Evolutionary conservation across 495 filamentous ascomycete species (phyloP).

Genomic region (Podospora pseudocomata): DNA sequence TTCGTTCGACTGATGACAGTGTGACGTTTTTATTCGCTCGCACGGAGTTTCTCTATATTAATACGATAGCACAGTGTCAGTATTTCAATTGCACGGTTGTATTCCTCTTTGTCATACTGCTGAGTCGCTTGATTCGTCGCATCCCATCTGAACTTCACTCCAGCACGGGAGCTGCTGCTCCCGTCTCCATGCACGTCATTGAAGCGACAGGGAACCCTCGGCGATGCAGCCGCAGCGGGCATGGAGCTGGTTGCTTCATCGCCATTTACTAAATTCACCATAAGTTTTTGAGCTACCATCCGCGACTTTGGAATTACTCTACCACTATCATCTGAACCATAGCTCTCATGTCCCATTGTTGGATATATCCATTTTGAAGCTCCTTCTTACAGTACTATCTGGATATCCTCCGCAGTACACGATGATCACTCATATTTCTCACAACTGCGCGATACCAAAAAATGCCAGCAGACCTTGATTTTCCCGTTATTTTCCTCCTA

Average conservation of each 20-base stretch:
- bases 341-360: too few species aligned
- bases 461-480: constrained; percentile 28
- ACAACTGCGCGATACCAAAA: not conserved
- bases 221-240: not conserved
- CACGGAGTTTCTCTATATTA: not conserved
- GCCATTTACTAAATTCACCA: not conserved
- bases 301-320: not conserved
- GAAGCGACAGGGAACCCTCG: not conserved
- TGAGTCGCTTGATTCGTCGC: not conserved
- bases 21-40: not conserved
- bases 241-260: not conserved
- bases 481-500: constrained; percentile 74
- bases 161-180: not conserved
- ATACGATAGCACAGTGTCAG: not conserved
- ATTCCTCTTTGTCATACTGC: not conserved
- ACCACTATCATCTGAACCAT: not conserved
- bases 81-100: not conserved
- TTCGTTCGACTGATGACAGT: not conserved
- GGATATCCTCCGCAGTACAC: too few species aligned
- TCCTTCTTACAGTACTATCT: not conserved
- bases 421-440: not conserved
- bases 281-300: not conserved
- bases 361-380: too few species aligned
- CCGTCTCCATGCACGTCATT: not conserved
- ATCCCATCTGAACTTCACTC: not conserved